phyloP scores from a whole-genome alignment of 805 yeast genomes.

The Henningerozyma blattae region DNA sequence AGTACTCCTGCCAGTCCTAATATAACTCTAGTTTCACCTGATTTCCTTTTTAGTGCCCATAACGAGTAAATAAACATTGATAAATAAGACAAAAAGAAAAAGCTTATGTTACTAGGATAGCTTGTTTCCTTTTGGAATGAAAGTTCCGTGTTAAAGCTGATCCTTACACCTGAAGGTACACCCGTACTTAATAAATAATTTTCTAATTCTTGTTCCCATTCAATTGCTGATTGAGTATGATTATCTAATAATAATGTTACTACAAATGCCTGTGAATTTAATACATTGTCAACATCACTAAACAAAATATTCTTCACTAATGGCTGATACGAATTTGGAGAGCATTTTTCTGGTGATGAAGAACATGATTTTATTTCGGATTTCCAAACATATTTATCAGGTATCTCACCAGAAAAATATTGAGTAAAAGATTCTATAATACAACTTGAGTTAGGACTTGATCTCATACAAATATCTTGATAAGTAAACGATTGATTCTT shows the following conservation, averaged over 20 bases:
- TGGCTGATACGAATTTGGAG: constrained; percentile 89
- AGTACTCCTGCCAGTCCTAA: constrained; percentile 77
- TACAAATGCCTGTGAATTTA: constrained; percentile 60
- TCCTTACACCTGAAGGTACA: constrained; percentile 43
- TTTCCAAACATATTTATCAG: constrained; percentile 38
- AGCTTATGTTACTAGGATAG: constrained; percentile 63
- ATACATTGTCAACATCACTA: constrained; percentile 44
- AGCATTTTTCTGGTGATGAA: constrained; percentile 73
- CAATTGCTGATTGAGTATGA: constrained; percentile 29
- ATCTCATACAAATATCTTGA: constrained; percentile 72
- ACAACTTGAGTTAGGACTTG: constrained; percentile 62
- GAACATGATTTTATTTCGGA: constrained; percentile 47
- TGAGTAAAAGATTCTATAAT: constrained; percentile 82
- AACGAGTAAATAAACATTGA: constrained; percentile 86
- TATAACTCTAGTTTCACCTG: constrained; percentile 44
- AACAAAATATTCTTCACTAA: constrained; percentile 60
- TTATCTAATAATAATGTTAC: constrained; percentile 62
- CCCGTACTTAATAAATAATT: constrained; percentile 38
- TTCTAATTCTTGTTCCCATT: constrained; percentile 69
- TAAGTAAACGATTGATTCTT: constrained; percentile 28
- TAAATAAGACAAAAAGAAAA: constrained; percentile 63
- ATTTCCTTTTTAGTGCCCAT: constrained; percentile 41
- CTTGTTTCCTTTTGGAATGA: constrained; percentile 79
- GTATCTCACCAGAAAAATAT: constrained; percentile 62
- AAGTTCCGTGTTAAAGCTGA: constrained; percentile 71